Base-by-base conservation (phyloP, 768 basidiomycete genomes). In the Tricholoma terreum region DNA sequence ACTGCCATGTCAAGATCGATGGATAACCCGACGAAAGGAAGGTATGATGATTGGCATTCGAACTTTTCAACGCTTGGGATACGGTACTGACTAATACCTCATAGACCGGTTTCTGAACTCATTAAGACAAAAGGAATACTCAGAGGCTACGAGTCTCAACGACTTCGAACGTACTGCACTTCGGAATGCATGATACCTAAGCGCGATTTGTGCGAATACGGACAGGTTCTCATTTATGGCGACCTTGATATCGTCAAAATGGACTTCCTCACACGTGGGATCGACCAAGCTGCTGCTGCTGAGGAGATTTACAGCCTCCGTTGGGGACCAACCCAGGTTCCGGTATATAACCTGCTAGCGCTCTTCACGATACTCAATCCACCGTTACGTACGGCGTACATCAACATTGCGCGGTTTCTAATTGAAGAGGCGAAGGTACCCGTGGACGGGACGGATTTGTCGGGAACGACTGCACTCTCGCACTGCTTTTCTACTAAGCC, bases 401-500 rank as follows among this genome's bases (percentile, higher is more conserved):
- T 76, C 34, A 61, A 58, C 1, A 66, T 77, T 14, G 72, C 72
- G 4, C 66, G 65, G 6, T 77, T 70, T 59, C 65, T 77, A 38
- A 70, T 74, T 36, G 17, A 65, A 11, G 61, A 63, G 2, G 71
- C 62, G 12, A 69, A 71, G 49, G 73, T 77, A 0, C 73, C 74
- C 6, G 73, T 76, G 2, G 68, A 77, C 50, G 73, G 71, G 7
- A 62, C 50, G 11, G 77, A 78, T 60, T 54, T 76, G 12, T 77
- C 78, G 0, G 78, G 77, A 1, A 71, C 77, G 6, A 71, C 72
- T 2, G 74, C 77, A 7, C 55, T 81, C 6, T 69, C 73, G 8
- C 75, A 77, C 61, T 65, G 69, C 6, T 71, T 79, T 46, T 75
- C 75, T 4, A 77, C 75, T 11, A 75, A 77, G 58, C 76, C 77